Conservation (phyloP, 1,284 basidiomycete genomes). For the Irpex lacteus region DNA sequence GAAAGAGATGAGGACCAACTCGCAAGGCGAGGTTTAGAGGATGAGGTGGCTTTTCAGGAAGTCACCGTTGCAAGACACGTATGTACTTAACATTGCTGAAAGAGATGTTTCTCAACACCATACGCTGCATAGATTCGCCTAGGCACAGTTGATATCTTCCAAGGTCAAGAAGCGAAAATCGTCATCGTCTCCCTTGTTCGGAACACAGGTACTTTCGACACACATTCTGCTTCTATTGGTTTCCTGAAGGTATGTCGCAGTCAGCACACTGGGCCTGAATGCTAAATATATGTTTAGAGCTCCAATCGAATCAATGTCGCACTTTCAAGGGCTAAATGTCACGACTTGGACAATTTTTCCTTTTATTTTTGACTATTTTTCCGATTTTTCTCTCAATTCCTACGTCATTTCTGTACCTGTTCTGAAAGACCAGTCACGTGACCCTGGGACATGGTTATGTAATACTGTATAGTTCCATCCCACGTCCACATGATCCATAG, state of each 20-base stretch:
- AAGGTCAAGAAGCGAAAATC: slow-evolving; percentile 67
- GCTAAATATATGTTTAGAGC: slow-evolving; percentile 9
- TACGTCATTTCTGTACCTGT: too few species aligned
- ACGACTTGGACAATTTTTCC: too few species aligned
- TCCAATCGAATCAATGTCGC: slow-evolving; percentile 32
- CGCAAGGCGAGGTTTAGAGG: slow-evolving; percentile 34
- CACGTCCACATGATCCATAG: too few species aligned
- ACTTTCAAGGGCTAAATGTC: slow-evolving; percentile 69
- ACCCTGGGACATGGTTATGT: too few species aligned
- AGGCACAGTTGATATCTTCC: slow-evolving; percentile 72
- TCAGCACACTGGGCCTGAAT: not conserved
- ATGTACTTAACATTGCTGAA: not conserved
- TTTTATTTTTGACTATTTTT: too few species aligned
- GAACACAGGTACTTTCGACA: slow-evolving; percentile 46
- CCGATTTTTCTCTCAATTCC: too few species aligned
- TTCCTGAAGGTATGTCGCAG: slow-evolving; percentile 54
- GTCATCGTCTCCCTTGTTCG: slow-evolving; percentile 69
- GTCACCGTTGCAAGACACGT: slow-evolving; percentile 40
- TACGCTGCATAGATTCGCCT: slow-evolving; percentile 45
- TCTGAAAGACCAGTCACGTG: too few species aligned
- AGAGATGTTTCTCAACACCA: not conserved
- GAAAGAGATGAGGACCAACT: slow-evolving; percentile 62
- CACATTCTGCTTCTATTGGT: slow-evolving; percentile 46
- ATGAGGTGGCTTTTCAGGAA: slow-evolving; percentile 34
- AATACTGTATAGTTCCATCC: too few species aligned